Base-by-base conservation (phyloP, 1,139 yeast species). In the Spencermartinsiella ligniputridi region DNA sequence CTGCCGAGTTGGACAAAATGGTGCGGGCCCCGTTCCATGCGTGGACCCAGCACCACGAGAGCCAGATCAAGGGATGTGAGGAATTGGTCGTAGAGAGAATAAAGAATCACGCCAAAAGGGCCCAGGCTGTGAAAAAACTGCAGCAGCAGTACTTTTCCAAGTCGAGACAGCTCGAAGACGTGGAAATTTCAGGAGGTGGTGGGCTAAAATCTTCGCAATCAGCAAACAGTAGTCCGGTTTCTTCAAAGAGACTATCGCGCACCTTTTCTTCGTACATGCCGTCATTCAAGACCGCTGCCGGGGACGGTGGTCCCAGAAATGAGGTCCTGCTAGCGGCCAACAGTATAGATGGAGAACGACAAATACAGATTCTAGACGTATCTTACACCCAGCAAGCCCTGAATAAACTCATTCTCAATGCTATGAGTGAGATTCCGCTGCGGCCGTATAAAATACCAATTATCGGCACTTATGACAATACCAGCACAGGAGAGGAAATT, bases 41-140 rank as follows among this genome's bases (percentile, higher is more conserved):
- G 52, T 87, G 94, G 90, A 74, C 88, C 45, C 67, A 67, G 29
- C 87, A 80, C 43, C 95, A 88, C 61, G 76, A 74, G 48, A 74
- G 75, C 52, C 68, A 94, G 39, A 73, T 88, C 2, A 75, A 71
- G 32, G 78, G 74, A 51, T 76, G 85, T 9, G 81, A 81, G 49
- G 68, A 71, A 41, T 67, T 70, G 12, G 66, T 84, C 37, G 59
- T 62, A 25, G 72, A 67, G 13, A 75, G 75, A 49, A 70, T 76
- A 43, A 74, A 73, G 47, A 71, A 64, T 27, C 83, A 78, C 60
- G 74, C 76, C 42, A 63, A 57, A 42, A 66, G 70, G 41, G 68
- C 68, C 46, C 57, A 57, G n/a, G 62, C 65, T 35, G 79, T 78
- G 39, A 78, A 76, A 41, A 80, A 75, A 56, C 62, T 76, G 24